Percentiles rank a stretch among this genome's conserved stretches.
These are phyloP conservation scores for Vaccinium vitisidaea DNA, from an alignment of 148 eudicot species.

Conservation along the genomic window DNA sequence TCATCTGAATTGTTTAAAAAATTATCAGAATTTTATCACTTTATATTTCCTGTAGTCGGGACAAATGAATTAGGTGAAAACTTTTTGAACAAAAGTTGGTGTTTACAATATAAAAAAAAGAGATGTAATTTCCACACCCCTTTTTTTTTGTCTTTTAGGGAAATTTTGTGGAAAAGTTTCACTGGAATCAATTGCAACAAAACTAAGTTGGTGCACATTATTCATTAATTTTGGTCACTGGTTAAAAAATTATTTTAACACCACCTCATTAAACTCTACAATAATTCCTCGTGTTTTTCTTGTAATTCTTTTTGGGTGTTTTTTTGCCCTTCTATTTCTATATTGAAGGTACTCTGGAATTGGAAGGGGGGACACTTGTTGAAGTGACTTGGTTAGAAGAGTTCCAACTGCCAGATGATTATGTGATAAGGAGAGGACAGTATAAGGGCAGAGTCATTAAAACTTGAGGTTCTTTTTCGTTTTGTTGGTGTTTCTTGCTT, in stretches of 20 bases:
- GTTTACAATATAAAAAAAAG: not conserved
- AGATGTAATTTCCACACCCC: no score
- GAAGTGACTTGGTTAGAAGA: slow-evolving; percentile 51
- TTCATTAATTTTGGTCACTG: not conserved
- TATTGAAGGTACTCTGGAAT: slow-evolving; percentile 32
- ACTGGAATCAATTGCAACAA: not conserved
- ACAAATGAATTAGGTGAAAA: not conserved
- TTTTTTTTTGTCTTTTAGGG: no score
- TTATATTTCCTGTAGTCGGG: not conserved
- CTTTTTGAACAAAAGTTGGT: not conserved
- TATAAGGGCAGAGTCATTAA: slow-evolving; percentile 44
- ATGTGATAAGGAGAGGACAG: slow-evolving; percentile 43
- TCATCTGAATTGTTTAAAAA: not conserved
- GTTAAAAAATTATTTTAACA: not conserved
- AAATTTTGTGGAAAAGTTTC: no score
- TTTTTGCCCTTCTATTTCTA: not conserved
- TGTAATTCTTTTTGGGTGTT: not conserved
- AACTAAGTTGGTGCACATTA: not conserved
- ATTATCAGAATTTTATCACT: not conserved
- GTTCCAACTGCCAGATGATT: slow-evolving; percentile 48
- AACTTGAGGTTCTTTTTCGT: slow-evolving; percentile 15
- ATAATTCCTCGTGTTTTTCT: not conserved
- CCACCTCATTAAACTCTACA: not conserved
- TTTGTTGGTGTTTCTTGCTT: slow-evolving; percentile 7
- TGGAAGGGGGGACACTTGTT: slow-evolving; percentile 34